Base-by-base conservation (phyloP, 495 filamentous ascomycete genomes). In the Talaromyces borbonicus region DNA sequence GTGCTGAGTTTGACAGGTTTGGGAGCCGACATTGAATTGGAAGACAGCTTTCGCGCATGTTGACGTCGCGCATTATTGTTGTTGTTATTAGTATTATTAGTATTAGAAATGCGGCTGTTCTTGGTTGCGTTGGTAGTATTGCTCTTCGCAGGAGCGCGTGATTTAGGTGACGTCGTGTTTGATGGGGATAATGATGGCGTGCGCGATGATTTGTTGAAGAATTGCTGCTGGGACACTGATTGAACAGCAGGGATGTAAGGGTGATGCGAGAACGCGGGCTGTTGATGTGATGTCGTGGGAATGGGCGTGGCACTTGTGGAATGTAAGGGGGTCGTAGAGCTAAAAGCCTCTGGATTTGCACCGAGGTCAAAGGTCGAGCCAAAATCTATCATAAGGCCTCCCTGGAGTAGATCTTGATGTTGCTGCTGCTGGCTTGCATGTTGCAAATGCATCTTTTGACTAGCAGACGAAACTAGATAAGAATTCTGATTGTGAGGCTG, bases 321-420 rank as follows among this genome's bases (percentile, higher is more conserved):
- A 25, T 52, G 50, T 45, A 63, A 52, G 42, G 52, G 58, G 30
- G 62, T 44, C 31, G 55, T 53, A 43, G 59, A 48, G 44, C 57
- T 66, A 8, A 60, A 65, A 8, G 61, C 51, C 16, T 60, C 57
- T 9, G 49, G 5, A 22, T 47, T 12, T 25, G 52, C 51, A 14
- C 65, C 56, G 46, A 67, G 56, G 20, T 64, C 62, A 43, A 63
- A 65, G 20, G 69, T 62, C 12, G 60, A 58, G 46, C 66, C 59
- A 38, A 69, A 53, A 49, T 72, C 67, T 31, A 71, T 70, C 68
- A 73, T 71, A 24, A 71, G 61, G 6, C 68, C 66, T 15, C 61
- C 65, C 56, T 66, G 62, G 49, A 69, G 61, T 47, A 69, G 55
- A 39, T 65, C 61, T 52, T 60, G 60, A 38, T 61, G 64, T 32